Conservation (phyloP, 805 yeast genomes). For the Torulaspora delbrueckii region DNA sequence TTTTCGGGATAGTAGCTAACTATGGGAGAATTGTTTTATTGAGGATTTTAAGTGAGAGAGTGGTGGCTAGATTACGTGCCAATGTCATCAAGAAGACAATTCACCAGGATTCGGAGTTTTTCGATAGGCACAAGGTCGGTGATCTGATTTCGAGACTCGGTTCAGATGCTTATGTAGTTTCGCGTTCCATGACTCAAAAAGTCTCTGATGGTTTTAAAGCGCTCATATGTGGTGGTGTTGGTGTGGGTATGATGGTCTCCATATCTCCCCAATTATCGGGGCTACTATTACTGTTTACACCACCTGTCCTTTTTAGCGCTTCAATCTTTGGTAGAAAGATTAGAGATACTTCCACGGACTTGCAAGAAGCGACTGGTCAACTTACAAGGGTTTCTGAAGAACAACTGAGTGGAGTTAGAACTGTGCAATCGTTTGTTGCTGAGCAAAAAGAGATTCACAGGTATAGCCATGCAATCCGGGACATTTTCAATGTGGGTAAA, state of each 20-base stretch:
- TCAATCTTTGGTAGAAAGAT: constrained; percentile 78
- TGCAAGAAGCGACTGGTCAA: constrained; percentile 83
- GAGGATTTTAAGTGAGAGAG: constrained; percentile 69
- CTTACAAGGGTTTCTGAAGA: constrained; percentile 91
- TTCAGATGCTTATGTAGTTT: constrained; percentile 84
- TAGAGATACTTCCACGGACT: constrained; percentile 64
- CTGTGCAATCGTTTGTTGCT: constrained; percentile 89
- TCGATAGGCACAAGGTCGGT: constrained; percentile 91
- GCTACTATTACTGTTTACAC: constrained; percentile 72
- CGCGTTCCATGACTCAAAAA: constrained; percentile 84
- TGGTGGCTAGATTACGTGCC: constrained; percentile 79
- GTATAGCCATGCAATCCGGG: constrained; percentile 67
- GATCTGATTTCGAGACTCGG: constrained; percentile 87
- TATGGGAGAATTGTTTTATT: constrained; percentile 57
- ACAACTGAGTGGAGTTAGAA: constrained; percentile 77
- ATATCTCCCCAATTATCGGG: constrained; percentile 79
- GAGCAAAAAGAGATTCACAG: constrained; percentile 74
- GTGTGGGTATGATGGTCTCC: constrained; percentile 84
- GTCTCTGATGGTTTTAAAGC: constrained; percentile 88
- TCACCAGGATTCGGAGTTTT: constrained; percentile 86
- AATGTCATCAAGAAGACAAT: constrained; percentile 71
- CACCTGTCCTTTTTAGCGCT: constrained; percentile 75
- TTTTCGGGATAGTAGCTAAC: constrained; percentile 64
- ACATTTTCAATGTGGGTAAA: constrained; percentile 62
- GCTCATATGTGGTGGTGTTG: constrained; percentile 74